Evolutionary conservation across 495 filamentous ascomycete genomes (phyloP).

Genomic region (Schizothecium vesticola): DNA sequence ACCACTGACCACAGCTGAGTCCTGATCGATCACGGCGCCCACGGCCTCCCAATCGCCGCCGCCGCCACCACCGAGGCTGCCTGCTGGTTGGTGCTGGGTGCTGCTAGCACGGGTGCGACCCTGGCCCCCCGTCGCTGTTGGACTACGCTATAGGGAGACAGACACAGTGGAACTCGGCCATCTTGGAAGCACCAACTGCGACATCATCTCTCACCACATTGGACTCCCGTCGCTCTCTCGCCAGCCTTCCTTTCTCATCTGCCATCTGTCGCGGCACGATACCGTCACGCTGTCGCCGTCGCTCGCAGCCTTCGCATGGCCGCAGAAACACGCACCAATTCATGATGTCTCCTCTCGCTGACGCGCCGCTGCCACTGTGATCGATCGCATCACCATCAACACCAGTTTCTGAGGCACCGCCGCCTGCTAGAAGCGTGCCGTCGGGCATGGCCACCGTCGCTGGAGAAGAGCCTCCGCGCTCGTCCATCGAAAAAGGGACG

Average conservation of each 20-base stretch:
- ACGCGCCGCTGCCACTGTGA: constrained; percentile 8
- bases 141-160: neutral
- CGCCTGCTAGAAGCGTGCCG: constrained; percentile 5
- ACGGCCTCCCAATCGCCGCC: neutral
- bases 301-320: neutral
- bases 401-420: constrained; percentile 12
- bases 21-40: neutral
- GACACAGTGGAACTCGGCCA: neutral
- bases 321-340: neutral
- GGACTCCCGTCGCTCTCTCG: neutral
- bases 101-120: neutral
- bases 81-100: neutral
- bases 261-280: neutral
- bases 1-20: neutral
- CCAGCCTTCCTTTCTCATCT: neutral
- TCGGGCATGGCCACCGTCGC: constrained; percentile 21
- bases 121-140: neutral
- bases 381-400: constrained; percentile 9
- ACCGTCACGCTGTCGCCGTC: neutral
- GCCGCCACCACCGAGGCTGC: neutral
- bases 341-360: neutral
- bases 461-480: constrained; percentile 19
- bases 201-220: neutral
- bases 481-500: constrained; percentile 32
- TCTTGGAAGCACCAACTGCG: neutral